Conservation (phyloP, 2,329 filamentous ascomycete species). For the Cercospora nicotianae region DNA sequence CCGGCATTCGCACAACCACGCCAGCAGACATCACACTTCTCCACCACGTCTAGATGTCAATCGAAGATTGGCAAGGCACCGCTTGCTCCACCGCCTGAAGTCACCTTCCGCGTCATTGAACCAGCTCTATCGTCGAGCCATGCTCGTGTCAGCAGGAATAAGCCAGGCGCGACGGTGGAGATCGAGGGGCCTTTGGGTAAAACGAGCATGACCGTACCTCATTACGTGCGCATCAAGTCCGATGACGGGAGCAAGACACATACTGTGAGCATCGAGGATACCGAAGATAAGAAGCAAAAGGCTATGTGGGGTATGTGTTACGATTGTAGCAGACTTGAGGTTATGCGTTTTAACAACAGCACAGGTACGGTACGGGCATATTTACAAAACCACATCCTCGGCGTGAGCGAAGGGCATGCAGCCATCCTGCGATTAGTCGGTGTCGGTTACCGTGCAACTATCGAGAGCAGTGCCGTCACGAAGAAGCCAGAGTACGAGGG, state of each 20-base stretch:
- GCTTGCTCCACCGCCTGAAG: constrained; percentile 78
- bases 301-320: constrained; percentile 86
- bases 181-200: constrained; percentile 80
- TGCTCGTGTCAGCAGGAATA: constrained; percentile 58
- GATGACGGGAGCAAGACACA: constrained; percentile 65
- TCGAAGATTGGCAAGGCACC: constrained; percentile 87
- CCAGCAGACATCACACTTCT: constrained; percentile 59
- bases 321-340: background rate
- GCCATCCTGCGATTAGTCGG: constrained; percentile 90
- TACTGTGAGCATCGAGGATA: constrained; percentile 68
- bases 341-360: constrained; percentile 1
- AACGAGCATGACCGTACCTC: constrained; percentile 74
- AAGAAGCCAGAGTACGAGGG: constrained; percentile 68
- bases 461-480: constrained; percentile 74
- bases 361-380: constrained; percentile 86
- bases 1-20: constrained; percentile 61
- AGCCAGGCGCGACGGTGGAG: constrained; percentile 66
- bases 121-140: constrained; percentile 57
- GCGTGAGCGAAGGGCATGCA: constrained; percentile 94
- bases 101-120: constrained; percentile 68
- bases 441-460: constrained; percentile 87
- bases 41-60: constrained; percentile 62
- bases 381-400: constrained; percentile 84
- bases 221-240: constrained; percentile 71
- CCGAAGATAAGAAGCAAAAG: constrained; percentile 69